These are phyloP conservation scores for Elaphomyces granulatus DNA, from an alignment of 495 filamentous ascomycete genomes.

Conservation along the genomic window DNA sequence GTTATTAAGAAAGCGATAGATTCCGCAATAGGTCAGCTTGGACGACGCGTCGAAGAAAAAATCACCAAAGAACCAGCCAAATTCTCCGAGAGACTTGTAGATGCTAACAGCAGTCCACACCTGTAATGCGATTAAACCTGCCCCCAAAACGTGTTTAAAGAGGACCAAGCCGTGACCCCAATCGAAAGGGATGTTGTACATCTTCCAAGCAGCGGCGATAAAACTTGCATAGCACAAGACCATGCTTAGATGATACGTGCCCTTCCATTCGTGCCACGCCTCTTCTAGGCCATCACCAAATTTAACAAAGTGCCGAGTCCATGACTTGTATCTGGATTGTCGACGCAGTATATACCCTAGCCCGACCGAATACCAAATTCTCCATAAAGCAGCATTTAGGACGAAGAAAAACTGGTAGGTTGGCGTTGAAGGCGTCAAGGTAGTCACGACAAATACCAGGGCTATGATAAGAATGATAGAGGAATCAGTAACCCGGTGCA, in stretches of 20 bases:
- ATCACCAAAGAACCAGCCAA: slow-evolving; percentile 98
- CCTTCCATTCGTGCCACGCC: slow-evolving; percentile 97
- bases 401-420: slow-evolving; percentile 66
- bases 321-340: slow-evolving; percentile 80
- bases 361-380: slow-evolving; percentile 84
- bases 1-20: slow-evolving; percentile 96
- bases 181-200: slow-evolving; percentile 73
- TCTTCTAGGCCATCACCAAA: slow-evolving; percentile 80
- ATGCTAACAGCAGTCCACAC: slow-evolving; percentile 89
- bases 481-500: slow-evolving; percentile 72
- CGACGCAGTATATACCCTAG: slow-evolving; percentile 70
- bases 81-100: slow-evolving; percentile 92
- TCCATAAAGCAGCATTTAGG: slow-evolving; percentile 63
- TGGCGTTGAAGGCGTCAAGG: slow-evolving; percentile 63
- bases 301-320: slow-evolving; percentile 95
- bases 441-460: slow-evolving; percentile 56
- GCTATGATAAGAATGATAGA: slow-evolving; percentile 58
- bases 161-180: slow-evolving; percentile 75
- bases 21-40: slow-evolving; percentile 89
- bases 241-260: slow-evolving; percentile 85
- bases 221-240: slow-evolving; percentile 79
- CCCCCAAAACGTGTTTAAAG: slow-evolving; percentile 74
- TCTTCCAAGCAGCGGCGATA: slow-evolving; percentile 86
- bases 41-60: slow-evolving; percentile 79
- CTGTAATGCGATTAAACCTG: slow-evolving; percentile 69